Evolutionary conservation across 768 basidiomycete species (phyloP), one percentile per base, ranked within the genome.

Genomic region (Panellus pusillus): DNA sequence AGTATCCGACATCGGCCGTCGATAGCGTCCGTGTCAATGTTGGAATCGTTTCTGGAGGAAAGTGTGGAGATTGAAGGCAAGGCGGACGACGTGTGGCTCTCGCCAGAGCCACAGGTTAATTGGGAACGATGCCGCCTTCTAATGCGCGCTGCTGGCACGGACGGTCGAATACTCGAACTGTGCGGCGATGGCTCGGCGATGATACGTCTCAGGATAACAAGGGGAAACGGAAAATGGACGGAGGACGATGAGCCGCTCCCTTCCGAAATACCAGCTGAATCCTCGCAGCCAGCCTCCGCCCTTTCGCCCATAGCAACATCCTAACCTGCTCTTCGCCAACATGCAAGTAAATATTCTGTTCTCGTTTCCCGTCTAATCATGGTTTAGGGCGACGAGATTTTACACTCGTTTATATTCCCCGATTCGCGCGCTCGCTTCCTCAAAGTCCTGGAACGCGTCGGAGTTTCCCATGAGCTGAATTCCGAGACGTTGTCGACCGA

Each of bases 161-260:
- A 93, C 60, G 89, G 91, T 7, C 78, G 79, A 52, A 89, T 83
- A 65, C 73, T 93, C 14, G 91, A 92, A 50, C 65, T 89, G 11
- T 93, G 91, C 75, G 72, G 52, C 63, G 72, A 35, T 93, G 91
- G 91, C 75, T 93, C 13, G 77, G 72, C 1, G 70, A 76, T 37
- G 64, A 72, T 54, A 70, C 63, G 55, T 58, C 62, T 14, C 49
- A 53, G 36, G 59, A 65, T 51, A 18, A 31, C 44, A 74, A 74
- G 48, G 70, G 70, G 15, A 77, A 74, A 64, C 60, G 65, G 57
- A 77, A 75, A 78, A 57, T 75, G 77, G 73, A 74, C 73, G 2
- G 77, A 79, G 55, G 79, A 81, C 52, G 74, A 73, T 7, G 56
- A 60, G 13, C 70, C 68, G 52, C 45, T 67, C 45, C 61, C 66